A percentile compares a stretch with the other conserved stretches of the same genome.
Conservation (phyloP, 2,329 filamentous ascomycete species). For the Alternaria viburni region DNA sequence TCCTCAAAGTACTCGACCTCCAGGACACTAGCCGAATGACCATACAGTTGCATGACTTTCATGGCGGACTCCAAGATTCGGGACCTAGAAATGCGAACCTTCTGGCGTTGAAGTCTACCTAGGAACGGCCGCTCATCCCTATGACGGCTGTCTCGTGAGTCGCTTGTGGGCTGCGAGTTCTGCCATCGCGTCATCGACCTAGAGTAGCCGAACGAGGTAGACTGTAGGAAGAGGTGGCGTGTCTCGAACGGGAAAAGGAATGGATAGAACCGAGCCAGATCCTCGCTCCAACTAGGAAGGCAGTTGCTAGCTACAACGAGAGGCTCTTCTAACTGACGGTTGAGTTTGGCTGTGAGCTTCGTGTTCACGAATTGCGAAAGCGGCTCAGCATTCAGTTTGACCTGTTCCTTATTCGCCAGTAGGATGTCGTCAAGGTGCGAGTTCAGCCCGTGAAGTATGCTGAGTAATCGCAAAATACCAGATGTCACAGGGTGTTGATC, state of each 20-base stretch:
- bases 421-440: constrained; percentile 91
- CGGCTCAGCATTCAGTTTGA: constrained; percentile 79
- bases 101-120: constrained; percentile 90
- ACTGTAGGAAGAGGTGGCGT: constrained; percentile 93
- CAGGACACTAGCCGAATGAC: constrained; percentile 91
- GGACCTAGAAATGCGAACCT: constrained; percentile 94
- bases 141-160: constrained; percentile 78
- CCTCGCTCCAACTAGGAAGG: constrained; percentile 93
- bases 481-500: constrained; percentile 83
- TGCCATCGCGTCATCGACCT: constrained; percentile 98
- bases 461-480: constrained; percentile 84
- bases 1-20: constrained; percentile 99
- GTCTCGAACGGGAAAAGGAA: constrained; percentile 99
- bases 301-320: constrained; percentile 97
- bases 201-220: constrained; percentile 96
- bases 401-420: constrained; percentile 73
- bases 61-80: constrained; percentile 95
- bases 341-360: constrained; percentile 96
- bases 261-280: constrained; percentile 88
- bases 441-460: constrained; percentile 91
- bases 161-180: constrained; percentile 82
- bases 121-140: constrained; percentile 90
- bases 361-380: constrained; percentile 97
- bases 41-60: constrained; percentile 99
- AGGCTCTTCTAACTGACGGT: constrained; percentile 94